Conservation (phyloP, 2,329 filamentous ascomycete species). For the Alternaria panax region DNA sequence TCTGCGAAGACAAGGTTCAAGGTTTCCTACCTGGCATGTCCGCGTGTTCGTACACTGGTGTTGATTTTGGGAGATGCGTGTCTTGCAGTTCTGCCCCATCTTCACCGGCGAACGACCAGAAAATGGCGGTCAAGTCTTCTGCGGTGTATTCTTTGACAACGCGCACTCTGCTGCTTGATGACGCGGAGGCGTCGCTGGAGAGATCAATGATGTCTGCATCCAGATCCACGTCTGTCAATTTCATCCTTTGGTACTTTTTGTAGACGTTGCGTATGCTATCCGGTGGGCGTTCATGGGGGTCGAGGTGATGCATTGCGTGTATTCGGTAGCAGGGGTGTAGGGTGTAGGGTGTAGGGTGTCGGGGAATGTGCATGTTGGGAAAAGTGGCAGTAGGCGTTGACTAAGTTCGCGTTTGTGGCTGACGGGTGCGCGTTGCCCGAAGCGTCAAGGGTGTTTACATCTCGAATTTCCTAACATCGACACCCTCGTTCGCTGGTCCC, state of each 20-base stretch:
- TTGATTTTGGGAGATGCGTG: conserved; percentile 6
- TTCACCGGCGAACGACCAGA: conserved; percentile 34
- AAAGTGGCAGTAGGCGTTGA: conserved; percentile 16
- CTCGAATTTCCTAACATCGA: conserved; percentile 32
- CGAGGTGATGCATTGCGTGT: conserved; percentile 55
- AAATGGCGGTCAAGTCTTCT: conserved; percentile 30
- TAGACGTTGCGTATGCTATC: conserved; percentile 73
- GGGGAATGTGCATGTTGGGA: too few species aligned
- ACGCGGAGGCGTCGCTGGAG: conserved; percentile 37
- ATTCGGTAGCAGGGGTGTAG: background rate
- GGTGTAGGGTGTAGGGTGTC: too few species aligned
- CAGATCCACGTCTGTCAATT: conserved; percentile 60
- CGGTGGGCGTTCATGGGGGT: conserved; percentile 81
- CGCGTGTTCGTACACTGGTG: conserved; percentile 66
- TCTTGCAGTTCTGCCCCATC: conserved; percentile 3
- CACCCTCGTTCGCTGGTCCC: conserved; percentile 17
- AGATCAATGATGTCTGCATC: conserved; percentile 54
- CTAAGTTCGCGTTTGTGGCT: conserved; percentile 35
- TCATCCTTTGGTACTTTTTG: conserved; percentile 74
- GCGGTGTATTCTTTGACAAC: conserved; percentile 31
- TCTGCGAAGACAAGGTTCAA: background rate
- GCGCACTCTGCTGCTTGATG: conserved; percentile 26
- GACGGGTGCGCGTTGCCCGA: conserved; percentile 28
- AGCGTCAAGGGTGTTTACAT: conserved; percentile 33
- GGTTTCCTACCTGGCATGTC: conserved; percentile 69